Evolutionary conservation across 805 yeast genomes (phyloP), one percentile per base, ranked within the genome.

Genomic region (Ogataea siamensis): DNA sequence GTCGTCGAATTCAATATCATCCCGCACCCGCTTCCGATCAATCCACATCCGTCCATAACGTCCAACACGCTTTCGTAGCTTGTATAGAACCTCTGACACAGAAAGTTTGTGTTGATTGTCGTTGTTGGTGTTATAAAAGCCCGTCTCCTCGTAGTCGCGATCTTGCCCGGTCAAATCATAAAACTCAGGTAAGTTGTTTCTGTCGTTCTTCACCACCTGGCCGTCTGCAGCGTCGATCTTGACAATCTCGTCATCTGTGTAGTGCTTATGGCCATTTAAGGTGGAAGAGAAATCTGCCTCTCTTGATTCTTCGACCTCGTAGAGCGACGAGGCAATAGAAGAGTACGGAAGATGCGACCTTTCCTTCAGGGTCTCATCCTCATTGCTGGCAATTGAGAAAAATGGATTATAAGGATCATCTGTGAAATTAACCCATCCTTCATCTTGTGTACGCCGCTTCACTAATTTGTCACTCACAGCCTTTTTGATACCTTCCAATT

Each of bases 401-500:
- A 74, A 79, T 10, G 97, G 96, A 54, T 81, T 84, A 54, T 76
- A 77, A 11, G 93, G 83, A 63, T 85, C 89, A 64, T 88, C 96
- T 3, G 96, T 85, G 36, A 84, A 69, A 55, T 93, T 93, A 48
- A 84, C 75, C 76, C 81, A 89, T 0, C 84, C 86, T 45, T 71
- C 73, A 54, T 84, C 89, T 44, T 72, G 76, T 46, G 80, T 73
- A 48, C 77, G 76, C 28, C 94, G 68, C 46, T 83, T 82, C 34
- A 76, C 77, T 61, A 91, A 70, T 58, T 87, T 85, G 50, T 87
- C 95, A 46, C 80, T 76, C 33, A 93, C 96, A n/a, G 87, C 94
- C 39, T 80, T 75, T 45, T 80, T 80, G 45, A 89, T 81, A 5
- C 86, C 82, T 39, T 73, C 80, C 44, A 87, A 83, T 62, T 87